Evolutionary conservation across 2,329 filamentous ascomycete species (phyloP).

Genomic region (Penicillium sp.): DNA sequence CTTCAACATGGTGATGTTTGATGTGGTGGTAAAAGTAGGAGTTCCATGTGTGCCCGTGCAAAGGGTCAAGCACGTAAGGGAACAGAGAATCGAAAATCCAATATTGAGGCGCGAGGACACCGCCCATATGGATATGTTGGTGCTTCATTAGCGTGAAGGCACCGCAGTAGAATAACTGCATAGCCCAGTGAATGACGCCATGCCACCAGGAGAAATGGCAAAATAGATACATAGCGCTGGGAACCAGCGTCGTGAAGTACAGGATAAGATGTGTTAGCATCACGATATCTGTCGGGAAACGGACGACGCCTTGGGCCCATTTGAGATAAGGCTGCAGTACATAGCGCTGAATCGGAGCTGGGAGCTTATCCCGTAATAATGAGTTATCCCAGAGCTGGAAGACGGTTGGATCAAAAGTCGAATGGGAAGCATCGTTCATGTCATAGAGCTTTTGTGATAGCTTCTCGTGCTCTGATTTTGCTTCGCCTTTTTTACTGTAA

Average conservation of each 20-base stretch:
- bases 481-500: slow-evolving; percentile 14
- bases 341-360: slow-evolving; percentile 46
- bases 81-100: slow-evolving; percentile 63
- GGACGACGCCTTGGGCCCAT: slow-evolving; percentile 58
- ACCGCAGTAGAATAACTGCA: slow-evolving; percentile 69
- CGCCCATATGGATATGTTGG: slow-evolving; percentile 77
- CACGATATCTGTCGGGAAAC: slow-evolving; percentile 69
- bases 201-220: slow-evolving; percentile 67
- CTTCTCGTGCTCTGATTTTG: slow-evolving; percentile 14
- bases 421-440: slow-evolving; percentile 50
- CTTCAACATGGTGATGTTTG: slow-evolving; percentile 82
- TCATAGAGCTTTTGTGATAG: slow-evolving; percentile 48
- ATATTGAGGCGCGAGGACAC: slow-evolving; percentile 60
- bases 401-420: slow-evolving; percentile 57
- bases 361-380: slow-evolving; percentile 40
- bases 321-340: slow-evolving; percentile 61
- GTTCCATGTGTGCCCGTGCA: slow-evolving; percentile 84
- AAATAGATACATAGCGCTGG: slow-evolving; percentile 66
- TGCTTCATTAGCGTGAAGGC: slow-evolving; percentile 80
- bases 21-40: slow-evolving; percentile 83
- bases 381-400: slow-evolving; percentile 54
- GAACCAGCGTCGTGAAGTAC: slow-evolving; percentile 68
- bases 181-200: slow-evolving; percentile 62
- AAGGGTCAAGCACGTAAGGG: slow-evolving; percentile 70
- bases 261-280: slow-evolving; percentile 75